Evolutionary conservation across 2,329 filamentous ascomycete species (phyloP), one percentile per base, ranked within the genome.

Genomic region (Penicillium thymicola): DNA sequence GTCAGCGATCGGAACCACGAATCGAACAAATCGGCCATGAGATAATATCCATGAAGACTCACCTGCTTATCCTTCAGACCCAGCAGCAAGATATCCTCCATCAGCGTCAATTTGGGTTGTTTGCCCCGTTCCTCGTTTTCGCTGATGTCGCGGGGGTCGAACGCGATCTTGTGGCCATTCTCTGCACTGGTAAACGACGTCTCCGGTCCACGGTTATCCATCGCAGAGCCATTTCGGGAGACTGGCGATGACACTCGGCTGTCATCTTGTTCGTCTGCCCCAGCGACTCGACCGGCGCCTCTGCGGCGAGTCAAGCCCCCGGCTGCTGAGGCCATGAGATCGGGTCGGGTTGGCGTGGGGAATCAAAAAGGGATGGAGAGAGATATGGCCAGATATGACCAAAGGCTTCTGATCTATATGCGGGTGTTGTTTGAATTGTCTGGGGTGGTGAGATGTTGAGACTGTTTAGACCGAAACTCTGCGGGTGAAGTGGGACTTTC

Each of bases 1-100:
- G 61, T 72, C 61, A 72, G 68, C 61, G 46, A 57, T 55, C 52
- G 54, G 38, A 56, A 46, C 57, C 53, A 51, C 38, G 3, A n/a
- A 32, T 42, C 48, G 6, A 36, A 42, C 44, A 44, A 46, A 51
- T 40, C 27, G 18, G 14, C 23, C 18, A 53, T 14, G 23, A 16
- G 32, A 48, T 10, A 41, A 30, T n/a, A 46, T 55, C 65, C 34
- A 40, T 55, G 6, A 38, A n/a, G 38, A 62, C 82, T 72, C 79
- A 96, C 92, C 86, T 99, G 94, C 81, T 97, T 99, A 78, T 99
- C 94, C 79, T 99, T 99, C 70, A 99, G 79, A 11, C 94, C 94
- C 77, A 99, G 85, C 69, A 99, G 81, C 71, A 99, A 82, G 53
- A 99, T 89, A 79, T 99, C 94, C 79, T 99, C 94, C 94, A 99